These are phyloP conservation scores for Phaffia rhodozyma DNA, from an alignment of 1,284 basidiomycete species.

Conservation along the genomic window DNA sequence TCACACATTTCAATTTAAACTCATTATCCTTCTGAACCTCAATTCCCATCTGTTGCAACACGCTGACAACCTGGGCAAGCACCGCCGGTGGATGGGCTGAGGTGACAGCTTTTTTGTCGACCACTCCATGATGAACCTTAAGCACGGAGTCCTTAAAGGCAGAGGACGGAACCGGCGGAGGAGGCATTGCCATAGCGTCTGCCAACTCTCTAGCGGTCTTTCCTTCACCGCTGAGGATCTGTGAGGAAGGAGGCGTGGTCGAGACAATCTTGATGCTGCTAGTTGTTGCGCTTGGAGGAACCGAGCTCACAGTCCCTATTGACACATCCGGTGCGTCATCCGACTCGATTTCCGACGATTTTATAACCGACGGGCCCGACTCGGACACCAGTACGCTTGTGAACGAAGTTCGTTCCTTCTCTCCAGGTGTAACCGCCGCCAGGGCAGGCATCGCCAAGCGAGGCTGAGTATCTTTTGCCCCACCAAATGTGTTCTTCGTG, in stretches of 20 bases:
- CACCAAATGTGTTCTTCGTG: conserved; percentile 26
- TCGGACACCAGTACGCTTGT: not conserved
- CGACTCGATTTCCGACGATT: not conserved
- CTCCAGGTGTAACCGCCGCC: not conserved
- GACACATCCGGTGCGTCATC: not conserved
- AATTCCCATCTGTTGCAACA: conserved; percentile 80
- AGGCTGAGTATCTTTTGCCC: not conserved
- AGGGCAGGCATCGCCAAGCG: not conserved
- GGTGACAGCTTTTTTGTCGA: conserved; percentile 85
- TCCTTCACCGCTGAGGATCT: too few species aligned
- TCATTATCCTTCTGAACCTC: conserved; percentile 76
- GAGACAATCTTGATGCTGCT: not conserved
- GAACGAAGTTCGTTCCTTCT: not conserved
- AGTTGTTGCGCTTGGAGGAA: not conserved
- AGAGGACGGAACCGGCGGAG: conserved; percentile 1
- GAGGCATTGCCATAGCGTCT: conserved; percentile 16
- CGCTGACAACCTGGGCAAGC: conserved; percentile 66
- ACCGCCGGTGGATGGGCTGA: conserved; percentile 72
- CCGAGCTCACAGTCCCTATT: not conserved
- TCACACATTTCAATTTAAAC: conserved; percentile 72
- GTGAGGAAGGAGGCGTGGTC: conserved; percentile 2
- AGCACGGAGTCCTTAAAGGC: conserved; percentile 45
- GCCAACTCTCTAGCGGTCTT: conserved; percentile 4
- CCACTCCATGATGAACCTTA: conserved; percentile 78
- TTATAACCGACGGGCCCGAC: not conserved